These are phyloP conservation scores for Chalciporus chontae DNA, from an alignment of 768 basidiomycete genomes.

Conservation along the genomic window DNA sequence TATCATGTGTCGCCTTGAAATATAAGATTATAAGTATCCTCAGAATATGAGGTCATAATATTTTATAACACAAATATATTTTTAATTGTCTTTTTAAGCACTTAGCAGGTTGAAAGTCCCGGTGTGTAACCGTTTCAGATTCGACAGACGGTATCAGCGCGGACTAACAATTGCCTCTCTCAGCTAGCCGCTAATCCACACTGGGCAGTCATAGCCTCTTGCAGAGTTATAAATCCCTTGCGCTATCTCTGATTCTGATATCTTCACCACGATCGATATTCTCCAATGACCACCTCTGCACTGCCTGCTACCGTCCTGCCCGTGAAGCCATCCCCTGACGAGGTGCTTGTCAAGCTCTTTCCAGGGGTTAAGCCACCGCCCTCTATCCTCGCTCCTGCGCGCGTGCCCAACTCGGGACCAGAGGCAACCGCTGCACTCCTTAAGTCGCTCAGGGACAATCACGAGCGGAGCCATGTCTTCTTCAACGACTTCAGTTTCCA, in stretches of 20 bases:
- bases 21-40: too few relatives aligned
- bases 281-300: slow-evolving; percentile 24
- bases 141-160: background rate
- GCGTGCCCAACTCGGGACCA: slow-evolving; percentile 35
- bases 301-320: slow-evolving; percentile 22
- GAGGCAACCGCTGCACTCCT: slow-evolving; percentile 38
- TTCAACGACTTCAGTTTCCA: slow-evolving; percentile 41
- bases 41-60: too few relatives aligned
- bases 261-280: background rate
- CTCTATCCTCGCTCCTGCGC: slow-evolving; percentile 34
- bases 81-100: too few relatives aligned
- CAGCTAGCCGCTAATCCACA: background rate
- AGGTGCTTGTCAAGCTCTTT: slow-evolving; percentile 30
- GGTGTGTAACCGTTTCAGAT: too few relatives aligned
- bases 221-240: background rate
- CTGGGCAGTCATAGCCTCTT: background rate
- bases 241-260: background rate
- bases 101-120: too few relatives aligned
- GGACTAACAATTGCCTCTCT: background rate
- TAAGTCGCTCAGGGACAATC: slow-evolving; percentile 46
- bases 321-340: slow-evolving; percentile 16
- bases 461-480: slow-evolving; percentile 50
- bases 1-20: too few relatives aligned
- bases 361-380: slow-evolving; percentile 29
- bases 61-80: too few relatives aligned